Evolutionary conservation across 2,329 filamentous ascomycete genomes (phyloP).

Genomic region (Sporothrix variecibatus): DNA sequence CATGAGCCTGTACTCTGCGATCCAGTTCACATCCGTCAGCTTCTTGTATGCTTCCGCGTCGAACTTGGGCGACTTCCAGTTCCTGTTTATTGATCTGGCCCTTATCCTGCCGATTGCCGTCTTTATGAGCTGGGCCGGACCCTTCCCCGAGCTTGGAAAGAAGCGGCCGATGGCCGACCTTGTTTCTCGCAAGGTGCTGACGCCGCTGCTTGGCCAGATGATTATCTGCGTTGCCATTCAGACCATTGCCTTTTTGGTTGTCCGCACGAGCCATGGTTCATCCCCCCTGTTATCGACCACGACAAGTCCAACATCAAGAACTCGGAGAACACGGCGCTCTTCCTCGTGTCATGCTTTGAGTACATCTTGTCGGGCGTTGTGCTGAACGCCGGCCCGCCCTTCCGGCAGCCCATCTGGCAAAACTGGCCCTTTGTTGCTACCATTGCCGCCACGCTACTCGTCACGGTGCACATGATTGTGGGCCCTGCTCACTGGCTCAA

Average conservation of each 20-base stretch:
- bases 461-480: conserved; percentile 80
- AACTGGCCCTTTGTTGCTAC: conserved; percentile 87
- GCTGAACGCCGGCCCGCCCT: conserved; percentile 87
- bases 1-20: conserved; percentile 99
- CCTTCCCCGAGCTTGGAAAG: conserved; percentile 71
- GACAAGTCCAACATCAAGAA: conserved; percentile 86
- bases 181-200: conserved; percentile 88
- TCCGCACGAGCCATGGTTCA: conserved; percentile 84
- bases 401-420: conserved; percentile 74
- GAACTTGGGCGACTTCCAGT: conserved; percentile 95
- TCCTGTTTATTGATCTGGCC: conserved; percentile 89
- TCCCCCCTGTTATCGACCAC: conserved; percentile 73
- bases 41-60: conserved; percentile 93
- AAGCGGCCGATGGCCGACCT: conserved; percentile 92
- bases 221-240: conserved; percentile 77
- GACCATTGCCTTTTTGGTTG: conserved; percentile 69
- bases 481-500: conserved; percentile 69
- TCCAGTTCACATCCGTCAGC: conserved; percentile 96
- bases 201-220: conserved; percentile 87
- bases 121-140: conserved; percentile 97
- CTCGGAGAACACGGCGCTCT: conserved; percentile 89
- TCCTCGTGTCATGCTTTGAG: conserved; percentile 88
- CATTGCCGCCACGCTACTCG: conserved; percentile 65
- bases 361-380: conserved; percentile 91
- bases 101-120: conserved; percentile 95